Base-by-base conservation (phyloP, 1,284 basidiomycete species). In the Uromyces viciae-fabae region DNA sequence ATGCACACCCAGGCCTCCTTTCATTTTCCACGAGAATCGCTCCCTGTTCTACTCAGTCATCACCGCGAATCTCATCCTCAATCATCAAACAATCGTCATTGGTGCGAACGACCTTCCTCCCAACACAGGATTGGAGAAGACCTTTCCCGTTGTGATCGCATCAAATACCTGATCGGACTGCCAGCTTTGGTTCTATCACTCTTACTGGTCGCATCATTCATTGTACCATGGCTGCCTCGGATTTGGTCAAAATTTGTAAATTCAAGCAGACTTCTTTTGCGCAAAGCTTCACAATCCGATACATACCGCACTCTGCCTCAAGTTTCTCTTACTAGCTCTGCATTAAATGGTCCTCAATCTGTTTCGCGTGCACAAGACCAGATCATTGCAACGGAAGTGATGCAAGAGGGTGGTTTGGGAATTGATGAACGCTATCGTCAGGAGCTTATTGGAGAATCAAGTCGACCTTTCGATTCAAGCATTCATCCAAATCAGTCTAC, bases 101-200 rank as follows among this genome's bases (percentile, higher is more conserved):
- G n/a, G n/a, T n/a, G n/a, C n/a, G n/a, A n/a, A n/a, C n/a, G n/a
- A n/a, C n/a, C n/a, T n/a, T n/a, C n/a, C n/a, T n/a, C n/a, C n/a
- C n/a, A n/a, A n/a, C n/a, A n/a, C n/a, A n/a, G n/a, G n/a, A n/a
- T n/a, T n/a, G n/a, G n/a, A n/a, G n/a, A 74, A 40, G 38, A 83
- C 83, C 82, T 77, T 81, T 1, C 52, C 72, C 19, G 58, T 56
- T 40, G 46, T 83, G 58, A 82, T 83, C 60, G 83, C 82, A 42
- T 81, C 81, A 77, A 64, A 82, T 11, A 77, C 66, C 14, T 82
- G 80, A 3, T 42, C 43, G 22, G 83, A 82, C 42, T 83, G 82
- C 19, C 83, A 76, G 0, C 83, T 77, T 5, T 83, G 82, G 43
- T 83, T 77, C 17, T 83, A 81, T 5, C 82, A 79, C 54, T 66